Evolutionary conservation across 441 rosid genomes (phyloP), one percentile per base, ranked within the genome.

Genomic region (Adansonia madagascariensis): DNA sequence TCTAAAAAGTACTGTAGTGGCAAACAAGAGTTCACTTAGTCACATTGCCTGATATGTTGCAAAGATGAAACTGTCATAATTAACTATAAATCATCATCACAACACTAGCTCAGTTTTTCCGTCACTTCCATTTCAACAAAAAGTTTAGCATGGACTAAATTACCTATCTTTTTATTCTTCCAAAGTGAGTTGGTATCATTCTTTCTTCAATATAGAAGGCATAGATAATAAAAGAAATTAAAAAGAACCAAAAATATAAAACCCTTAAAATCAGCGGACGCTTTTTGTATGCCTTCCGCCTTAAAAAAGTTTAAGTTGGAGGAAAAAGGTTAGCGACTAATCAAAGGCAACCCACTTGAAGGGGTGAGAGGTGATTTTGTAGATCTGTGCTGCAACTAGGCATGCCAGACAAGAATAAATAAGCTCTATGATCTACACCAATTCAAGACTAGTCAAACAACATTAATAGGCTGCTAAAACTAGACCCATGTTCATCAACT

Each of bases 141-240:
- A 12, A 22, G 57, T 49, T 24, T 41, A 69, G 43, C 73, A 69
- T 24, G 43, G 73, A 49, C 12, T 69, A 69, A 47, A 69, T 47
- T 24, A 47, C 20, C 57, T 50, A 49, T 14, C 6, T 69, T 69
- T 39, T 69, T 18, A 22, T 66, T 43, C 71, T 18, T 67, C 35
- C 53, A 67, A 46, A 7, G 5, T 14, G 57, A 47, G 57, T 49
- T 49, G 20, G 59, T 7, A 24, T 49, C 24, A 41, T 49, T 47
- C 59, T 22, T 12, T 49, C 39, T 69, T 69, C 8, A 9, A 10
- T 14, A 49, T 27, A 6, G 20, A 69, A 24, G 59, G 57, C 24
- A 49, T 7, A 69, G 11, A 2, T 14, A 49, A 24, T 50, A 43
- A 22, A 47, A 22, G 61, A 47, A 14, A 46, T 44, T 47, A 24